Conservation (phyloP, 176 grass and related monocot species). For the Oryza punctata region DNA sequence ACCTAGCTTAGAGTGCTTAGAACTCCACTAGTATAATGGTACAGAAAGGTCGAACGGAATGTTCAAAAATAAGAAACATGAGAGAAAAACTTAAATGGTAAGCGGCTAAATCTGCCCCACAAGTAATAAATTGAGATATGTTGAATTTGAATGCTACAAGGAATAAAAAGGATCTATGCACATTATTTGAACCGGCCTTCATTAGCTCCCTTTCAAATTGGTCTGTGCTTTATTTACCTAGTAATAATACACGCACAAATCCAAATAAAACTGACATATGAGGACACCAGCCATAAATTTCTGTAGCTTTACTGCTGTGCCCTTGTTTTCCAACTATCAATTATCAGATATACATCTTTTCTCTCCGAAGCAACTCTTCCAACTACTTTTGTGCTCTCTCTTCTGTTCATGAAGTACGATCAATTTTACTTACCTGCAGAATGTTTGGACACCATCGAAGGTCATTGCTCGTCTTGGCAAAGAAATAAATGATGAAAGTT, state of each 20-base stretch:
- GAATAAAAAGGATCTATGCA: neutral
- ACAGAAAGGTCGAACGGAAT: neutral
- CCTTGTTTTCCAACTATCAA: neutral
- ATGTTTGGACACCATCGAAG: constrained; percentile 91
- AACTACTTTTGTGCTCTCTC: neutral
- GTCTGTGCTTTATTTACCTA: neutral
- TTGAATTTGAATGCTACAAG: neutral
- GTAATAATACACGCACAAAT: neutral
- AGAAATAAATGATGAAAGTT: constrained; percentile 87
- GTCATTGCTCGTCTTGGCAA: constrained; percentile 91
- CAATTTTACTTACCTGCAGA: constrained; percentile 50
- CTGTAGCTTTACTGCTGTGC: neutral
- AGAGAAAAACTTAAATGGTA: neutral
- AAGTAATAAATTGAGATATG: constrained; percentile 9
- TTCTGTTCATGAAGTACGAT: neutral
- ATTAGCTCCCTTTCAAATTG: neutral
- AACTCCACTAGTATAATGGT: neutral
- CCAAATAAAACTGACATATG: neutral
- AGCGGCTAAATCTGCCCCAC: neutral
- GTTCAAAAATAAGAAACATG: neutral
- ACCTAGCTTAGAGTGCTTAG: neutral
- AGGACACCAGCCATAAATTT: neutral
- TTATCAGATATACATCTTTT: neutral
- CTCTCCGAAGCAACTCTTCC: neutral
- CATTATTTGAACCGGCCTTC: neutral